These are phyloP conservation scores for Clitopilus passeckerianus DNA, from an alignment of 768 basidiomycete genomes.

Conservation along the genomic window DNA sequence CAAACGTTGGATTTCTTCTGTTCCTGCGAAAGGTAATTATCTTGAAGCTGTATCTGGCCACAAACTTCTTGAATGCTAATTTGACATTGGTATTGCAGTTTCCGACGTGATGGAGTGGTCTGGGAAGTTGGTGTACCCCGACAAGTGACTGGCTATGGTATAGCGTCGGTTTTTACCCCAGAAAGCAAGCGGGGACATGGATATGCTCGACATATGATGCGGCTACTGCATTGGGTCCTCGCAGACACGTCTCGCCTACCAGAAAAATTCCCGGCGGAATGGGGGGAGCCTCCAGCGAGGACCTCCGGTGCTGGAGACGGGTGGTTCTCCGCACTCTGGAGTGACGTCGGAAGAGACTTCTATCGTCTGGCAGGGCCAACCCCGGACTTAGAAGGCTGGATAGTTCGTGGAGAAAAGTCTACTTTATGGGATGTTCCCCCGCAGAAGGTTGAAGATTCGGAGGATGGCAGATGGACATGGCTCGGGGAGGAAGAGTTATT, in stretches of 20 bases:
- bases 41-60: too few species aligned
- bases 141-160: conserved; percentile 39
- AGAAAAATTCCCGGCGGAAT: conserved; percentile 24
- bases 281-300: conserved; percentile 39
- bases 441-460: background rate
- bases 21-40: conserved; percentile 56
- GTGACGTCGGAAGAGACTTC: conserved; percentile 44
- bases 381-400: conserved; percentile 36
- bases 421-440: conserved; percentile 33
- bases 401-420: conserved; percentile 25
- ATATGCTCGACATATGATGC: conserved; percentile 62
- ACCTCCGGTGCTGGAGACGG: conserved; percentile 31
- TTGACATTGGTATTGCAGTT: conserved; percentile 8
- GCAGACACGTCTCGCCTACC: conserved; percentile 23
- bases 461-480: conserved; percentile 23
- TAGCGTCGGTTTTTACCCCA: conserved; percentile 57
- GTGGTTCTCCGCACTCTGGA: conserved; percentile 45
- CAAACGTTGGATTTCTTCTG: conserved; percentile 50
- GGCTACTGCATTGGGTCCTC: conserved; percentile 53
- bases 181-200: conserved; percentile 43
- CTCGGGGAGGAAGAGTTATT: conserved; percentile 29
- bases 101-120: conserved; percentile 25
- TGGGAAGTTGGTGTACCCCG: conserved; percentile 15
- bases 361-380: conserved; percentile 37
- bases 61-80: too few species aligned